Evolutionary conservation across 2,329 filamentous ascomycete genomes (phyloP).

Genomic region (Pseudogymnoascus sp.): DNA sequence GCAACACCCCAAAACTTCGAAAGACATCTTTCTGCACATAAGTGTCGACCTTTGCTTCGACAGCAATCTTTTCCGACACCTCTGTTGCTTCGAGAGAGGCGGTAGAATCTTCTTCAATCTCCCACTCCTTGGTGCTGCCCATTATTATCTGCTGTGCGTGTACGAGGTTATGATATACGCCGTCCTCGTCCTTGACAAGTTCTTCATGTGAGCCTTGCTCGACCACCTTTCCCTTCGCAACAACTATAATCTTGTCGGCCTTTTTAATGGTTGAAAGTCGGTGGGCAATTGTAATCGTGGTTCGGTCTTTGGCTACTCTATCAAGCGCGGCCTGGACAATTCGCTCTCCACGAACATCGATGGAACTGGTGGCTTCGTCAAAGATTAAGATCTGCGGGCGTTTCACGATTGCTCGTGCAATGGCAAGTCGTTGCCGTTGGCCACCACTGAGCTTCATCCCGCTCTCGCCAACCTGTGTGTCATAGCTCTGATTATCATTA

Average conservation of each 20-base stretch:
- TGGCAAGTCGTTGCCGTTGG: conserved; percentile 75
- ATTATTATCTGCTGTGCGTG: conserved; percentile 53
- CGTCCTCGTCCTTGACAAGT: conserved; percentile 51
- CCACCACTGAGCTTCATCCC: conserved; percentile 77
- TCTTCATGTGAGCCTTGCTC: conserved; percentile 71
- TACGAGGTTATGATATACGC: conserved; percentile 63
- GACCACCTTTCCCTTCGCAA: conserved; percentile 62
- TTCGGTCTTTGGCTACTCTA: conserved; percentile 47
- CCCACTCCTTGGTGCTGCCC: conserved; percentile 25
- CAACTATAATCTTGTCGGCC: conserved; percentile 71
- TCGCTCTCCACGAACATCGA: conserved; percentile 45
- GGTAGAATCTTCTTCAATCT: conserved; percentile 17
- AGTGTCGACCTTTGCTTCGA: conserved; percentile 16
- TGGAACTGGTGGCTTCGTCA: conserved; percentile 69
- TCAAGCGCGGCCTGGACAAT: conserved; percentile 49
- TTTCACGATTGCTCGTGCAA: conserved; percentile 66
- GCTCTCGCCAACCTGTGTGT: conserved; percentile 67
- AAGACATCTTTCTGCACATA: conserved; percentile 38
- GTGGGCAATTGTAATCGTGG: conserved; percentile 60
- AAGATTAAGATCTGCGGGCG: conserved; percentile 65
- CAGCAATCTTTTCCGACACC: conserved; percentile 19
- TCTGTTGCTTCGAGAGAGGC: conserved; percentile 34
- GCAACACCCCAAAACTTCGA: conserved; percentile 47
- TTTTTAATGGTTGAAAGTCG: conserved; percentile 67
- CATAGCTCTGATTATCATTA: conserved; percentile 48